Conservation (phyloP, 805 yeast genomes). For the Candida jianshihensis region DNA sequence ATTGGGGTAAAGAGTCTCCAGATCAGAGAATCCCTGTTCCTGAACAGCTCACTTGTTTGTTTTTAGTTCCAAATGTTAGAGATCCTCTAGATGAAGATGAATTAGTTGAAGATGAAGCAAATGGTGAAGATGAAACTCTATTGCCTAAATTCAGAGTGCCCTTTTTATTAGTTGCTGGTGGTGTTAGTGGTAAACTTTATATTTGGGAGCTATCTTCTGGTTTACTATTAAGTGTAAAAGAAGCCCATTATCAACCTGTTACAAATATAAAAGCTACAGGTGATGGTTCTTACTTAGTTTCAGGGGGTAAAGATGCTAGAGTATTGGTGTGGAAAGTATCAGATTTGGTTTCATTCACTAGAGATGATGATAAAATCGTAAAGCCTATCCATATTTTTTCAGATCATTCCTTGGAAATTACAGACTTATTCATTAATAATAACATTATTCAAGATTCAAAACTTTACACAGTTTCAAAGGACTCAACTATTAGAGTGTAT, state of each 20-base stretch:
- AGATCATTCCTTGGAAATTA: conserved; percentile 46
- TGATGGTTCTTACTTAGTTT: conserved; percentile 60
- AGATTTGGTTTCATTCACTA: conserved; percentile 43
- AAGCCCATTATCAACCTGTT: conserved; percentile 79
- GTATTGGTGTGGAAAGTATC: conserved; percentile 63
- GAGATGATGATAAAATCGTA: conserved; percentile 26
- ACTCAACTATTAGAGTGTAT: conserved; percentile 70
- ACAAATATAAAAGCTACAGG: conserved; percentile 49
- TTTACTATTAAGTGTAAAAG: conserved; percentile 58
- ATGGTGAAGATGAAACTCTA: conserved; percentile 16
- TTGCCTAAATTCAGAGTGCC: conserved; percentile 43
- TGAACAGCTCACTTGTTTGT: conserved; percentile 59
- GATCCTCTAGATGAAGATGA: conserved; percentile 15
- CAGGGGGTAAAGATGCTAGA: conserved; percentile 81
- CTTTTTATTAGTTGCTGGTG: conserved; percentile 68
- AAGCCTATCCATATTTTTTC: conserved; percentile 55
- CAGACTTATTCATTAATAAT: conserved; percentile 38
- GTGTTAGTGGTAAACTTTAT: conserved; percentile 68
- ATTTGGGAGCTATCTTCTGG: conserved; percentile 87
- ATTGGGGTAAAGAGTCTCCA: conserved; percentile 60
- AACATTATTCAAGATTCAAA: conserved; percentile 55
- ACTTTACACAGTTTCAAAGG: conserved; percentile 64
- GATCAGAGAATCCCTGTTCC: conserved; percentile 83
- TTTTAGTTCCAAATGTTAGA: conserved; percentile 29
- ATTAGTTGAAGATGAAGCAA: conserved; percentile 11